These are phyloP conservation scores for Mycena kentingensis DNA, from an alignment of 768 basidiomycete genomes.

Conservation along the genomic window DNA sequence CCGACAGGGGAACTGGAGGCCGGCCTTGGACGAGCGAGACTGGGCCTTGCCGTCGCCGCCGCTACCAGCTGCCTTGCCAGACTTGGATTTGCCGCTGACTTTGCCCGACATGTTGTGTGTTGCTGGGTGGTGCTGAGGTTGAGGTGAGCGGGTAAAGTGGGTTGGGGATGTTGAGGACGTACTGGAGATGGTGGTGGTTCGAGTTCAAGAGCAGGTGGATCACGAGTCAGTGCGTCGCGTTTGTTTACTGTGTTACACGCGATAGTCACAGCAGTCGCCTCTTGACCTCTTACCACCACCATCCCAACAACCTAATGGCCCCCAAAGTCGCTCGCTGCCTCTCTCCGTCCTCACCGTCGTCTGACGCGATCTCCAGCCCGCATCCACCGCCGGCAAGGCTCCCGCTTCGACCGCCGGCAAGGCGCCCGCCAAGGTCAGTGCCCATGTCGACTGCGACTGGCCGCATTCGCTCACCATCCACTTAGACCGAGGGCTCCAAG, in stretches of 20 bases:
- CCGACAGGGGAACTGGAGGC: conserved; percentile 2
- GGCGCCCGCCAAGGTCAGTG: conserved; percentile 77
- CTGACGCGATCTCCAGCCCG: too few species aligned
- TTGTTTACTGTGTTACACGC: conserved; percentile 19
- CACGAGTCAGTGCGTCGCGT: conserved; percentile 6
- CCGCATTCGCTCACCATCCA: too few species aligned
- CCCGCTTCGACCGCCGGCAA: conserved; percentile 64
- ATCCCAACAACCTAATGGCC: conserved; percentile 51
- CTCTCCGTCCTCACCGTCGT: too few species aligned
- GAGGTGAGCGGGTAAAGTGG: background rate
- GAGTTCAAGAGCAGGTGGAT: conserved; percentile 12
- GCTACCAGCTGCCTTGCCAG: background rate
- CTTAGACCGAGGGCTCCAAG: conserved; percentile 1
- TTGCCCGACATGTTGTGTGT: conserved; percentile 38
- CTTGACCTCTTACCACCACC: conserved; percentile 29
- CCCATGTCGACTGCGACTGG: too few species aligned
- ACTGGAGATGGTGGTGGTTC: conserved; percentile 8
- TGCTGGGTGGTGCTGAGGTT: too few species aligned
- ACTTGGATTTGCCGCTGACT: conserved; percentile 28
- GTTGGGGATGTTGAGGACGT: background rate
- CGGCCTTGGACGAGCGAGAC: background rate
- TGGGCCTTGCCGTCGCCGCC: conserved; percentile 1
- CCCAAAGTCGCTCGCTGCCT: conserved; percentile 58
- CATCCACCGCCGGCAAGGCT: conserved; percentile 66
- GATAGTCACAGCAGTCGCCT: background rate